Evolutionary conservation across 2,329 filamentous ascomycete genomes (phyloP).

Genomic region (Alternaria conjuncta): DNA sequence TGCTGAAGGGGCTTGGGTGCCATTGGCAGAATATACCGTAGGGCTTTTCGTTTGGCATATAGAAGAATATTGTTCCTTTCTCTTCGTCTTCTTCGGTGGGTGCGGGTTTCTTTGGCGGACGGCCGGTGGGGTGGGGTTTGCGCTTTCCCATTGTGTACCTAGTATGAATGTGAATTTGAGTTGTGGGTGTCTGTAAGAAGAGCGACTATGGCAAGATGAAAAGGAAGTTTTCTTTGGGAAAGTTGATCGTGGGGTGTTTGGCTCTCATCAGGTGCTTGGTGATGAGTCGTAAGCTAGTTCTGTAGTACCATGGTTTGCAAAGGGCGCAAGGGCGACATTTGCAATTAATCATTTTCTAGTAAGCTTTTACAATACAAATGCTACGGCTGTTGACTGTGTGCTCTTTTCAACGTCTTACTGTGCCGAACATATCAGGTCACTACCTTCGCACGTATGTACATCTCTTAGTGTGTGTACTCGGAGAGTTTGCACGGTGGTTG

Average conservation of each 20-base stretch:
- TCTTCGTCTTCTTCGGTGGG: neutral
- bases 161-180: no score
- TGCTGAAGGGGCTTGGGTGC: conserved; percentile 56
- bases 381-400: neutral
- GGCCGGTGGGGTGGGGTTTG: neutral
- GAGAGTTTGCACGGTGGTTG: neutral
- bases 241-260: no score
- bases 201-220: no score
- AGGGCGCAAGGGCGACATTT: neutral
- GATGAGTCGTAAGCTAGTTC: neutral
- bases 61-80: conserved; percentile 21
- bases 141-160: neutral
- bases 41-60: conserved; percentile 43
- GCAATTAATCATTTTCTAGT: rapidly evolving
- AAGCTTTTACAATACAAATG: rapidly evolving
- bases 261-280: neutral
- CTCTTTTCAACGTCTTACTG: rapidly evolving
- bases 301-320: neutral
- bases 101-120: neutral
- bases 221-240: neutral
- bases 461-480: neutral
- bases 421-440: neutral
- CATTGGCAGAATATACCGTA: conserved; percentile 63
- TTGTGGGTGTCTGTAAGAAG: no score
- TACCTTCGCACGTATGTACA: neutral